Base-by-base conservation (phyloP, 2,329 filamentous ascomycete genomes). In the Cladosporium austrohemisphaericum region DNA sequence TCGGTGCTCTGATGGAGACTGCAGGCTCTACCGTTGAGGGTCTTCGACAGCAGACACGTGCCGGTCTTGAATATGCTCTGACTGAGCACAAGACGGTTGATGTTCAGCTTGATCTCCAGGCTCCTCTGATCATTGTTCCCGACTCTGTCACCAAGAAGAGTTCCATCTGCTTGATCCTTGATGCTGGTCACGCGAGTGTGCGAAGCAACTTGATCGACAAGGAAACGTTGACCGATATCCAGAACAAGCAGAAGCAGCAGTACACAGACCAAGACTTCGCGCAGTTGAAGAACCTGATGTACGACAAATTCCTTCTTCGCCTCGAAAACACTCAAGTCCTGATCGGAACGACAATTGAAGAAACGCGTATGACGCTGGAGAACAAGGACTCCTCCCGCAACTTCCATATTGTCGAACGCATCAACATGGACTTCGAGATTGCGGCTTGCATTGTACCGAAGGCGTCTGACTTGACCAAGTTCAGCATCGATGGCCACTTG, bases 41-140 rank as follows among this genome's bases (percentile, higher is more conserved):
- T 6, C 76, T 98, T 51, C 81, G 94, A 26, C 91, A 97, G 66
- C 94, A 98, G 71, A 98, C 94, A 4, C 81, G 94, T 65, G 92
- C 93, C 41, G 92, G 93, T 20, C 79, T 99, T 26, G 91, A 98
- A 68, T 98, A 96, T 69, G 94, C 93, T 0, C 74, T 99, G 3
- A 87, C 96, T 62, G 94, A 98, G 65, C 93, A 98, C 76, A 97
- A 95, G 74, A 97, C 93, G 2, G 85, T 98, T 65, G 95, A 98
- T 61, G 92, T 92, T 11, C 89, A 97, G 60, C 77, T 99, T 35
- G 93, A 98, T 67, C 80, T 98, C 10, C 91, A 96, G 65, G 93
- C 93, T 0, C 93, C 93, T 28, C 80, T 99, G 1, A 94, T 99
- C 57, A 97, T 99, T 55, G 82, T 98, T 8, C 93, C 93, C 0